Percentiles rank a stretch among this genome's conserved stretches.
Evolutionary conservation across 345 rosid species (phyloP).

Genomic region (Arabidopsis arenosa): DNA sequence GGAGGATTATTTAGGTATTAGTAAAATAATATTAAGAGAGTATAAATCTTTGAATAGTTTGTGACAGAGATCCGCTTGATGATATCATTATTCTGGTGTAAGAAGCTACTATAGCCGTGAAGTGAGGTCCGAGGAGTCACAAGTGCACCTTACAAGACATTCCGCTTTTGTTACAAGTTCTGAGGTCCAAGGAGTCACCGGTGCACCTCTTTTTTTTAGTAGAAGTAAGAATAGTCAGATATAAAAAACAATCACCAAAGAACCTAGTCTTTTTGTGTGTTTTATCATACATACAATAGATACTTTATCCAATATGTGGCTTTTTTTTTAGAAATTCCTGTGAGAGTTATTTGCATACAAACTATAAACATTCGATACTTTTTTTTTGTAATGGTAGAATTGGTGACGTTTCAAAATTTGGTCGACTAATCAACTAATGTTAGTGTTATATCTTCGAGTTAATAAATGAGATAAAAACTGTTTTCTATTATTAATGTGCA

Average conservation of each 20-base stretch:
- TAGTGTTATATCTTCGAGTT: neutral
- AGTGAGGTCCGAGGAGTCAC: slow-evolving; percentile 4
- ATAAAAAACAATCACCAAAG: neutral
- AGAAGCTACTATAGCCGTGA: slow-evolving; percentile 5
- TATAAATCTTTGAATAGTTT: neutral
- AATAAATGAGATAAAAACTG: neutral
- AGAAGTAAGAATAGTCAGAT: neutral
- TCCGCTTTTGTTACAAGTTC: neutral
- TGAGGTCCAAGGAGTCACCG: neutral
- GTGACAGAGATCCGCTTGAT: slow-evolving; percentile 29
- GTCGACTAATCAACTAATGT: neutral
- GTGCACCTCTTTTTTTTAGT: neutral
- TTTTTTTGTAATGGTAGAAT: neutral
- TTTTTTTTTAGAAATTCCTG: neutral
- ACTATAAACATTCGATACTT: neutral
- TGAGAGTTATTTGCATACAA: neutral
- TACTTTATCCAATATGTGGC: neutral
- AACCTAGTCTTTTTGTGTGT: neutral
- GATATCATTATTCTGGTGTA: neutral
- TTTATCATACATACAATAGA: neutral
- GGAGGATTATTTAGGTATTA: neutral
- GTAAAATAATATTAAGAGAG: neutral
- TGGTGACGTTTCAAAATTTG: neutral
- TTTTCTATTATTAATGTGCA: neutral
- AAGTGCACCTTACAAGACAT: slow-evolving; percentile 11